Evolutionary conservation across 2,329 filamentous ascomycete genomes (phyloP).

Genomic region (Fusarium illudens): DNA sequence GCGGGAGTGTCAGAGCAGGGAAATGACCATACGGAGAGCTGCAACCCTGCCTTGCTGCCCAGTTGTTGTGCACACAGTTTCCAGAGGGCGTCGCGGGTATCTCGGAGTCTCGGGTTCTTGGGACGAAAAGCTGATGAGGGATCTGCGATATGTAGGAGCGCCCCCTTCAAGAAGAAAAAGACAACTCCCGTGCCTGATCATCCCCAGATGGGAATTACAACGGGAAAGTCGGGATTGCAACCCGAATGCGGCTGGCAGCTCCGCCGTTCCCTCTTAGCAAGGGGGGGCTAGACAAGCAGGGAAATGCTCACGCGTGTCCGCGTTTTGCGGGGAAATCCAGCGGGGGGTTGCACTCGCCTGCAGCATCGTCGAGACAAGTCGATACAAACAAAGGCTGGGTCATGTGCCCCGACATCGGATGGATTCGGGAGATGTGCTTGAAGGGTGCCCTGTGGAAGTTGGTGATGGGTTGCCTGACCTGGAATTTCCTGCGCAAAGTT

Average conservation of each 20-base stretch:
- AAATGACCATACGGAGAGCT: not conserved
- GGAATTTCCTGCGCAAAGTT: not conserved
- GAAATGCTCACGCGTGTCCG: not conserved
- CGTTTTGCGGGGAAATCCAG: constrained; percentile 7
- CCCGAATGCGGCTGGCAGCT: constrained; percentile 1
- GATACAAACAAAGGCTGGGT: constrained; percentile 7
- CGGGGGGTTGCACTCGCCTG: not conserved
- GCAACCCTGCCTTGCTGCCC: not conserved
- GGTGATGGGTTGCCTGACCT: constrained; percentile 3
- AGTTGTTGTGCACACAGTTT: not conserved
- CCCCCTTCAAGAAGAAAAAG: constrained; percentile 1
- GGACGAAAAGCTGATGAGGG: not conserved
- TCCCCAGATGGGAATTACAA: not conserved
- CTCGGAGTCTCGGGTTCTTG: constrained; percentile 30
- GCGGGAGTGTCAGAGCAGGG: not conserved
- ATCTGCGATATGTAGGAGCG: constrained; percentile 15
- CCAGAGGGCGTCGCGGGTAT: not conserved
- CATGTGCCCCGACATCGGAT: constrained; percentile 31
- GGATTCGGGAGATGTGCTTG: constrained; percentile 9
- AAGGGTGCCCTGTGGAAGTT: not conserved
- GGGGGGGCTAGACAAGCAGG: not conserved
- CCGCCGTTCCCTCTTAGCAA: not conserved
- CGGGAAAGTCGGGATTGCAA: constrained; percentile 12
- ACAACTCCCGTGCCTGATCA: not conserved
- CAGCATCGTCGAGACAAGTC: constrained; percentile 6